Percentiles rank a stretch among this genome's conserved stretches.
These are phyloP conservation scores for Pestalotiopsis sp. DNA, from an alignment of 2,329 filamentous ascomycete species.

Conservation along the genomic window DNA sequence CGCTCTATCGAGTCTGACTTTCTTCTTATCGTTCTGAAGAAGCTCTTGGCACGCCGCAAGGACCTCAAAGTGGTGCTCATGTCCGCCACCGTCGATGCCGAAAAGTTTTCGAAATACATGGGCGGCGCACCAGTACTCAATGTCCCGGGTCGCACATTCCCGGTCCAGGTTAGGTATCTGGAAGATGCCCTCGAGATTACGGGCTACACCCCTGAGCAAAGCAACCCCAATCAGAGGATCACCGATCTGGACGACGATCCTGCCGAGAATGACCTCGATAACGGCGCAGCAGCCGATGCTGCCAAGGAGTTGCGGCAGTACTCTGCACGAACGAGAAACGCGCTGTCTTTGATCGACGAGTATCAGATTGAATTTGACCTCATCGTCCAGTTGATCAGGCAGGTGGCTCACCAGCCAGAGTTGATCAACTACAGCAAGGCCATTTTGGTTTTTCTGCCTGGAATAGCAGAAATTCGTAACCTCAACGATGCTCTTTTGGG, in stretches of 20 bases:
- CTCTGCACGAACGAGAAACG: constrained; percentile 74
- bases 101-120: constrained; percentile 88
- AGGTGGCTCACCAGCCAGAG: constrained; percentile 70
- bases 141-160: constrained; percentile 91
- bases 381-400: constrained; percentile 76
- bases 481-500: constrained; percentile 84
- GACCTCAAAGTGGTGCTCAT: constrained; percentile 93
- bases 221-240: constrained; percentile 53
- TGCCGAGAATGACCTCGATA: constrained; percentile 52
- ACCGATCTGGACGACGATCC: constrained; percentile 67
- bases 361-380: constrained; percentile 90
- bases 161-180: constrained; percentile 83
- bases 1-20: constrained; percentile 97
- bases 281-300: constrained; percentile 58
- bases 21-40: constrained; percentile 86
- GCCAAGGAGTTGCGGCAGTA: constrained; percentile 72
- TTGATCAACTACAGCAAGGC: constrained; percentile 81
- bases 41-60: constrained; percentile 74
- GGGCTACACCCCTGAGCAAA: constrained; percentile 65
- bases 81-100: constrained; percentile 95
- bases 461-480: constrained; percentile 88
- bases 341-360: constrained; percentile 80
- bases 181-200: constrained; percentile 93
- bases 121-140: constrained; percentile 83
- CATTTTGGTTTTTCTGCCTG: constrained; percentile 91